Evolutionary conservation across 108 stramenopile genomes (phyloP).

Genomic region (Skeletonema marinoi): DNA sequence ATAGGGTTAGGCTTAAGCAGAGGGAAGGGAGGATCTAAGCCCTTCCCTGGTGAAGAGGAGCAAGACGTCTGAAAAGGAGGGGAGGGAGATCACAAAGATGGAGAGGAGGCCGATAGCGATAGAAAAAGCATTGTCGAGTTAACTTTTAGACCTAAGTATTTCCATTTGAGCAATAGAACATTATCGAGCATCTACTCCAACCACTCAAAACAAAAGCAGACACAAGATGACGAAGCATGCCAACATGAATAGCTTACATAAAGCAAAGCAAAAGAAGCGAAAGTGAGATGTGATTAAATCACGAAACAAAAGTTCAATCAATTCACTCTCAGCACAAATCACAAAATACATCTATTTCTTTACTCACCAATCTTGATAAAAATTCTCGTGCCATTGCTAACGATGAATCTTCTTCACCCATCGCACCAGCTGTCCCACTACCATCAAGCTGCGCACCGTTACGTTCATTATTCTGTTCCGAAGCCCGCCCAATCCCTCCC

Average conservation of each 20-base stretch:
- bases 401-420: constrained; percentile 38
- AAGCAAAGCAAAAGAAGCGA: neutral
- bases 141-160: no score
- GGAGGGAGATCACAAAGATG: no score
- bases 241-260: constrained; percentile 21
- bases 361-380: constrained; percentile 44
- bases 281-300: neutral
- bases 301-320: neutral
- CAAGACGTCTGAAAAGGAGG: no score
- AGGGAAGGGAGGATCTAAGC: no score
- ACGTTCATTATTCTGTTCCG: constrained; percentile 8
- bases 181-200: no score
- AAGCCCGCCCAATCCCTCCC: constrained; percentile 36
- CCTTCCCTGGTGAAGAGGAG: no score
- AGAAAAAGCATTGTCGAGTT: no score
- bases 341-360: neutral
- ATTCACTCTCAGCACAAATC: neutral
- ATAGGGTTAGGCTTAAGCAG: no score
- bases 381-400: constrained; percentile 49
- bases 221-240: constrained; percentile 53
- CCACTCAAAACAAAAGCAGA: constrained; percentile 47
- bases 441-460: neutral
- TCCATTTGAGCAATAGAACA: no score
- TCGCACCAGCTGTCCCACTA: neutral
- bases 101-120: no score